phyloP scores from a whole-genome alignment of 257 asterid genomes.

The Cordia subcordata region DNA sequence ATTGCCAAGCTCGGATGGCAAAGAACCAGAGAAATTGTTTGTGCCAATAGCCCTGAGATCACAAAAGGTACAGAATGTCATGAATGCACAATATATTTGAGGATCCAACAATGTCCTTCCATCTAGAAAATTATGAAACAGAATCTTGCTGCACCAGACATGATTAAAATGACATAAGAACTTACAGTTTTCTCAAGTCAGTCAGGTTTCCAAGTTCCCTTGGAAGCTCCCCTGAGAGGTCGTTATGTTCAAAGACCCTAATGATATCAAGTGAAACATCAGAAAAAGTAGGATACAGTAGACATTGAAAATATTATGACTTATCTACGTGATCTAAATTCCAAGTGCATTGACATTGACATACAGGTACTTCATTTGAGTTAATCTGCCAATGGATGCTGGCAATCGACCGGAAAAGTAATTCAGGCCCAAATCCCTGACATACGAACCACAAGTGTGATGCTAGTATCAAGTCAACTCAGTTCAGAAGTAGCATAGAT shows the following conservation, averaged over 20 bases:
- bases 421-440: constrained; percentile 57
- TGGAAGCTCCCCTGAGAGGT: constrained; percentile 68
- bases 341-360: constrained; percentile 13
- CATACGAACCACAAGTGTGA: constrained; percentile 3
- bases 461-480: not conserved
- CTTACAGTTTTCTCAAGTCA: constrained; percentile 54
- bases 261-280: not conserved
- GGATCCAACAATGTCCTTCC: not conserved
- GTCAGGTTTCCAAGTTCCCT: constrained; percentile 64
- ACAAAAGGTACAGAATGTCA: constrained; percentile 2
- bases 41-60: constrained; percentile 42
- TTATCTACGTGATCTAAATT: not conserved
- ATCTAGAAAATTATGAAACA: not conserved
- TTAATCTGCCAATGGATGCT: constrained; percentile 47
- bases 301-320: not conserved
- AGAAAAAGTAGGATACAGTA: not conserved
- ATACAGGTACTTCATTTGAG: constrained; percentile 65
- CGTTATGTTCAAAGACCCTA: constrained; percentile 50
- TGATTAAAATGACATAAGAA: not conserved
- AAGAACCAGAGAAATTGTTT: constrained; percentile 76
- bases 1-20: constrained; percentile 68
- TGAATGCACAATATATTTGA: constrained; percentile 29
- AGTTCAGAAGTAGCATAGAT: not conserved
- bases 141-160: too few species aligned
- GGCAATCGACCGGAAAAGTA: constrained; percentile 58